phyloP scores from a whole-genome alignment of 139 green algal species.

The Nannochloris sp. region DNA sequence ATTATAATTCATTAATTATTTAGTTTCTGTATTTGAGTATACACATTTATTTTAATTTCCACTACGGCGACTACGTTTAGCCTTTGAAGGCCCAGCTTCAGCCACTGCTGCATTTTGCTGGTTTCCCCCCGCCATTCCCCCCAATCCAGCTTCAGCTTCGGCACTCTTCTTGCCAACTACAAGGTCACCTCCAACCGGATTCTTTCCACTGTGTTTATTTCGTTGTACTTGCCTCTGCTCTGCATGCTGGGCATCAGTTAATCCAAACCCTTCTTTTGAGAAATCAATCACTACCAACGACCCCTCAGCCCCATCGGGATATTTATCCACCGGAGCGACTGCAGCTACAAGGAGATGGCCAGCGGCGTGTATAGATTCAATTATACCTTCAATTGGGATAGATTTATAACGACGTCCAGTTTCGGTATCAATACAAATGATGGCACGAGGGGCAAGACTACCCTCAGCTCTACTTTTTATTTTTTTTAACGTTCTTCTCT shows the following conservation, averaged over 20 bases:
- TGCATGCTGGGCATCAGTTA: not conserved
- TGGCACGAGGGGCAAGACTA: not conserved
- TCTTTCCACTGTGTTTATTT: not conserved
- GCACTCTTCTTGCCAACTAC: no score
- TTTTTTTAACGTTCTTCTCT: not conserved
- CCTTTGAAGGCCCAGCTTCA: no score
- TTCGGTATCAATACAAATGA: conserved; percentile 19
- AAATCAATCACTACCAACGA: conserved; percentile 24
- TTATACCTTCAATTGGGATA: conserved; percentile 5
- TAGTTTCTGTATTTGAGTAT: no score
- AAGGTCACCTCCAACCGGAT: no score
- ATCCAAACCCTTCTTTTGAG: not conserved
- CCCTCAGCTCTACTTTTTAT: no score
- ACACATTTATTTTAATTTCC: no score
- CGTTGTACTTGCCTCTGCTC: not conserved
- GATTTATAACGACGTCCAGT: conserved; percentile 17
- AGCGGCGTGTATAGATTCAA: conserved; percentile 10
- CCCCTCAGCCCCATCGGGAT: conserved; percentile 9
- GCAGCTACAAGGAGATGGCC: conserved; percentile 18
- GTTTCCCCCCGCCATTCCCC: no score
- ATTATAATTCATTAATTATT: no score
- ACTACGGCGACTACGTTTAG: no score
- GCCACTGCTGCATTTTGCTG: no score
- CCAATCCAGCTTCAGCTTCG: no score
- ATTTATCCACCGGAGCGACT: conserved; percentile 1